Conservation (phyloP, 306 rosid genomes). For the Vicia sativa region DNA sequence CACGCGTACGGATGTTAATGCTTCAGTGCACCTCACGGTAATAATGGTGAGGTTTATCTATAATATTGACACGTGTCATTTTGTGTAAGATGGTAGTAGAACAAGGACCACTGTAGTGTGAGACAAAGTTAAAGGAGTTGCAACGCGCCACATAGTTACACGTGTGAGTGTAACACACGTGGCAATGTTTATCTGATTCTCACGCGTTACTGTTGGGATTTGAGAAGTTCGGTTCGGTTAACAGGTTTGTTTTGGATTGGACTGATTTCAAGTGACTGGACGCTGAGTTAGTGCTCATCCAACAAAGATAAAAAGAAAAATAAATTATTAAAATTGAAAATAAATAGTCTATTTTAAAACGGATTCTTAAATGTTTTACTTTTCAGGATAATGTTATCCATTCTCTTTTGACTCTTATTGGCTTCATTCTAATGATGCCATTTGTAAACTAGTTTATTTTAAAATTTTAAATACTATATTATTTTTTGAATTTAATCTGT, state of each 20-base stretch:
- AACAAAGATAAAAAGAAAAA: no score
- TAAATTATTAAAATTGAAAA: no score
- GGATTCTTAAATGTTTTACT: no score
- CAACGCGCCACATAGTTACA: neutral
- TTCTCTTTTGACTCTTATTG: no score
- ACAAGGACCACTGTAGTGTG: neutral
- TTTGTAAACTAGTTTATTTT: no score
- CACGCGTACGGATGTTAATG: conserved; percentile 4
- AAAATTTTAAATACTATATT: no score
- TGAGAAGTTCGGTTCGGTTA: neutral
- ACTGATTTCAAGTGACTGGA: no score
- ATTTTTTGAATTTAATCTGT: no score
- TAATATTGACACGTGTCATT: conserved; percentile 2
- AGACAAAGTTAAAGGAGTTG: neutral
- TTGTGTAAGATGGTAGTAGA: neutral
- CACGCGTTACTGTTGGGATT: neutral
- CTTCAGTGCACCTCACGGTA: neutral
- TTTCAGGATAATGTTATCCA: no score
- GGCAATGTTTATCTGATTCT: neutral
- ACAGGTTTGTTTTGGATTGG: neutral
- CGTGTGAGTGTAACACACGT: neutral
- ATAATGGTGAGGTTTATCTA: neutral
- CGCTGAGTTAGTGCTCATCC: no score
- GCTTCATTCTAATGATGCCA: no score
- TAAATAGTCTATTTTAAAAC: no score